Evolutionary conservation across 2,329 filamentous ascomycete genomes (phyloP).

Genomic region (Epichloe sibirici): DNA sequence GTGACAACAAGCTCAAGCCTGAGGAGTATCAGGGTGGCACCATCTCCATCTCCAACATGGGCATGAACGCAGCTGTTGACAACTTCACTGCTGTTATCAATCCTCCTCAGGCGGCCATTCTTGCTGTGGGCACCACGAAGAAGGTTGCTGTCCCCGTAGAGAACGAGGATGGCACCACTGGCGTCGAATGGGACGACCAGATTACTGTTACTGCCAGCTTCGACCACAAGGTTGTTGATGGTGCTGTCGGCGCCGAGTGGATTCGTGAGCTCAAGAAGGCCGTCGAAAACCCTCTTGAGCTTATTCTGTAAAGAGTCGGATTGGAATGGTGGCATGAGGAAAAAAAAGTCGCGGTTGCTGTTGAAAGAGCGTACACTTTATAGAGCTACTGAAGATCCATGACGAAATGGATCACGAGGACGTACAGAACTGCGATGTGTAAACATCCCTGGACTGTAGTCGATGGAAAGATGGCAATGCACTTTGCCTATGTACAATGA

Average conservation of each 20-base stretch:
- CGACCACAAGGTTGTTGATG: conserved; percentile 98
- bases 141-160: conserved; percentile 88
- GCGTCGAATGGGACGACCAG: conserved; percentile 89
- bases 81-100: conserved; percentile 98
- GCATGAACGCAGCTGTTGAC: conserved; percentile 95
- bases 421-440: neutral
- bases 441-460: conserved; percentile 2
- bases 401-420: conserved; percentile 3
- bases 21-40: conserved; percentile 98
- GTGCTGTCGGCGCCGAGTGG: conserved; percentile 92
- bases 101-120: conserved; percentile 89
- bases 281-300: conserved; percentile 90
- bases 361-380: conserved; percentile 9
- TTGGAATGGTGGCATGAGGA: neutral
- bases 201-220: conserved; percentile 92
- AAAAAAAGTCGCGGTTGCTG: conserved; percentile 2
- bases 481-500: conserved; percentile 29
- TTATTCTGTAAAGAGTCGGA: conserved; percentile 57
- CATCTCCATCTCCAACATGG: conserved; percentile 99
- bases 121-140: conserved; percentile 86
- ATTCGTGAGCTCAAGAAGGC: conserved; percentile 95
- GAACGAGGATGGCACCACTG: conserved; percentile 64
- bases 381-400: conserved; percentile 8
- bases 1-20: conserved; percentile 96
- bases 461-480: conserved; percentile 15